phyloP scores from a whole-genome alignment of 2,329 filamentous ascomycete genomes.

The Neospermospora avenae region DNA sequence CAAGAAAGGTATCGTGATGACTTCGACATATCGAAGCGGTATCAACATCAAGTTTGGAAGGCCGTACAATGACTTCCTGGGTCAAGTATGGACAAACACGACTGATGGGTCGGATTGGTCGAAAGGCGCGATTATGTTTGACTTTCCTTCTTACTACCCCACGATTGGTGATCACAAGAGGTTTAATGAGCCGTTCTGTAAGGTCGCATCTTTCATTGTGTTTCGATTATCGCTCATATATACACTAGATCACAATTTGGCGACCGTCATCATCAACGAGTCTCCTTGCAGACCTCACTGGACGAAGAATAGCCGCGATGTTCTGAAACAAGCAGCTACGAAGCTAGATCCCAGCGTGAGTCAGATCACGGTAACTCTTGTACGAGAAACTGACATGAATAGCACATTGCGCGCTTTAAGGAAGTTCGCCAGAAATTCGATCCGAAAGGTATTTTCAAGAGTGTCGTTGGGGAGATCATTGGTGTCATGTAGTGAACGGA shows the following conservation, averaged over 20 bases:
- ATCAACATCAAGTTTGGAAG: conserved; percentile 24
- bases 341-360: conserved; percentile 18
- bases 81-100: conserved; percentile 14
- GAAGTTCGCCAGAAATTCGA: conserved; percentile 19
- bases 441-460: conserved; percentile 22
- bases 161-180: conserved; percentile 18
- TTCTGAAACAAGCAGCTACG: conserved; percentile 18
- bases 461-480: conserved; percentile 21
- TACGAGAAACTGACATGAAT: not conserved
- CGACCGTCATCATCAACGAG: conserved; percentile 17
- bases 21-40: conserved; percentile 20
- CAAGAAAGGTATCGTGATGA: conserved; percentile 19
- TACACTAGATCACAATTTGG: conserved; percentile 21
- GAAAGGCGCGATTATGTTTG: conserved; percentile 24
- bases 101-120: conserved; percentile 17
- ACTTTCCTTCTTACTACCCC: conserved; percentile 19
- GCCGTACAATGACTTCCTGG: conserved; percentile 21
- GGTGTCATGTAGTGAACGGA: conserved; percentile 9
- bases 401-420: conserved; percentile 17
- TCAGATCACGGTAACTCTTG: not conserved
- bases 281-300: conserved; percentile 23
- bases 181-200: conserved; percentile 24
- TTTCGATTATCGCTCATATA: not conserved
- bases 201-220: not conserved
- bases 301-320: conserved; percentile 22